A percentile compares a stretch with the other conserved stretches of the same genome.
Evolutionary conservation across 129 eudicot species (phyloP).

Genomic region (Cynara cardunculus): DNA sequence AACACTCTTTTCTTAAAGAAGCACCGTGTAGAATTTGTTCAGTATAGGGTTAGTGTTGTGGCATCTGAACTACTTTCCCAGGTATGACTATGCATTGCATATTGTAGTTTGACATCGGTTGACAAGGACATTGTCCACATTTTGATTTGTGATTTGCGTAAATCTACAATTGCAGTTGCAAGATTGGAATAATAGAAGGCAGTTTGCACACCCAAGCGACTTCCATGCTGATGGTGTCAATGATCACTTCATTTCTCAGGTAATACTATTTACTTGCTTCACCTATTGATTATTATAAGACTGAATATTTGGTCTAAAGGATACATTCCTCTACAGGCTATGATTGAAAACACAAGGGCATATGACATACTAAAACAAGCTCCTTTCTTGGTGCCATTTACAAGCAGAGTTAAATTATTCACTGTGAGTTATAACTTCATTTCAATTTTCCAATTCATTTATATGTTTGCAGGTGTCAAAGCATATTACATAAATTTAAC

Average conservation of each 20-base stretch:
- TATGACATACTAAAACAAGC: slow-evolving; percentile 78
- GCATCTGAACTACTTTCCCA: slow-evolving; percentile 91
- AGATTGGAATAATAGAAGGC: slow-evolving; percentile 97
- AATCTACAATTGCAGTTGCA: slow-evolving; percentile 63
- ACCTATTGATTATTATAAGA: not conserved
- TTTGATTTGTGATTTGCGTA: slow-evolving; percentile 7
- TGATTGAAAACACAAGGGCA: slow-evolving; percentile 81
- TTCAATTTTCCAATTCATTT: not conserved
- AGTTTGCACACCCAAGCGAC: slow-evolving; percentile 77
- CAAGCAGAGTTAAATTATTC: slow-evolving; percentile 90
- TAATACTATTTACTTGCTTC: slow-evolving; percentile 22
- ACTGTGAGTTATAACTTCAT: slow-evolving; percentile 50
- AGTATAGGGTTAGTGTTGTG: slow-evolving; percentile 67
- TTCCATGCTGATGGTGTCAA: slow-evolving; percentile 97
- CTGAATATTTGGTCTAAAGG: not conserved
- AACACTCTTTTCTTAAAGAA: slow-evolving; percentile 46
- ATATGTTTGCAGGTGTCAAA: not conserved
- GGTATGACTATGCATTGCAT: slow-evolving; percentile 39
- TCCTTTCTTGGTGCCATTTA: slow-evolving; percentile 96
- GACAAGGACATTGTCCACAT: not conserved
- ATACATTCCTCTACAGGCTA: slow-evolving; percentile 50
- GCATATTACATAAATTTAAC: not conserved
- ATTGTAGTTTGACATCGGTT: slow-evolving; percentile 2
- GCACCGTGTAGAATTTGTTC: slow-evolving; percentile 74
- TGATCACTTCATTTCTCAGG: slow-evolving; percentile 88